A percentile compares a stretch with the other conserved stretches of the same genome.
Conservation (phyloP, 1,284 basidiomycete species). For the Trametes pubescens region DNA sequence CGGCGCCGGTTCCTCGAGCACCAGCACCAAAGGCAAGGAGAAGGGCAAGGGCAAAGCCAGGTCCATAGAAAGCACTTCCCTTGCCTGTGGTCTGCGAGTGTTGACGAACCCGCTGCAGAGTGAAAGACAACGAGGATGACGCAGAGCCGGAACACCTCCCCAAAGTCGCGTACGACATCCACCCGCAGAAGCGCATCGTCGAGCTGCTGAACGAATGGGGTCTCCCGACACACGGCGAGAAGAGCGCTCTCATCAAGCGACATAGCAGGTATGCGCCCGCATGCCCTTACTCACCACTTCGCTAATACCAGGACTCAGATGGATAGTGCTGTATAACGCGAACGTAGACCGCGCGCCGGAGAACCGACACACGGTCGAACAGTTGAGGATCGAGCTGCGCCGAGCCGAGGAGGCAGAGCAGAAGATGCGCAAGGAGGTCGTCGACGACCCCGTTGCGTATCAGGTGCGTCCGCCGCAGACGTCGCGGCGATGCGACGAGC, state of each 20-base stretch:
- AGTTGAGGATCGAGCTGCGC: conserved; percentile 61
- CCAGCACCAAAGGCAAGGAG: conserved; percentile 44
- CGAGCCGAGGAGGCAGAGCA: conserved; percentile 64
- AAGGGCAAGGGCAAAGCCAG: conserved; percentile 45
- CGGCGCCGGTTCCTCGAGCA: conserved; percentile 25
- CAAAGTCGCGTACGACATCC: conserved; percentile 68
- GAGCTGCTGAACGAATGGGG: conserved; percentile 63
- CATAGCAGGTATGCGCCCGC: conserved; percentile 60
- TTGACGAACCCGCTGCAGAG: conserved; percentile 21
- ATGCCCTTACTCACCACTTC: not conserved
- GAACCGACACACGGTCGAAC: conserved; percentile 55
- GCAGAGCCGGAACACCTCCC: conserved; percentile 58
- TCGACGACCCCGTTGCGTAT: conserved; percentile 53
- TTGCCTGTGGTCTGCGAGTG: not conserved
- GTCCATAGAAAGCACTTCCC: conserved; percentile 17
- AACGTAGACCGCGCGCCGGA: conserved; percentile 66
- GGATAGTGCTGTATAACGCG: conserved; percentile 73
- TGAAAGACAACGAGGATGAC: conserved; percentile 41
- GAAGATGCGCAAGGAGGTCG: conserved; percentile 48
- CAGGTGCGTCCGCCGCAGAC: conserved; percentile 49
- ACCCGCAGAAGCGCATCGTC: conserved; percentile 68
- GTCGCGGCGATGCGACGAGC: not conserved
- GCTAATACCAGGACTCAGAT: conserved; percentile 48
- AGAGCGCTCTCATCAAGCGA: conserved; percentile 57
- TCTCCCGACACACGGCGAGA: conserved; percentile 62